These are phyloP conservation scores for Peltaster fructicola DNA, from an alignment of 2,329 filamentous ascomycete species.

Conservation along the genomic window DNA sequence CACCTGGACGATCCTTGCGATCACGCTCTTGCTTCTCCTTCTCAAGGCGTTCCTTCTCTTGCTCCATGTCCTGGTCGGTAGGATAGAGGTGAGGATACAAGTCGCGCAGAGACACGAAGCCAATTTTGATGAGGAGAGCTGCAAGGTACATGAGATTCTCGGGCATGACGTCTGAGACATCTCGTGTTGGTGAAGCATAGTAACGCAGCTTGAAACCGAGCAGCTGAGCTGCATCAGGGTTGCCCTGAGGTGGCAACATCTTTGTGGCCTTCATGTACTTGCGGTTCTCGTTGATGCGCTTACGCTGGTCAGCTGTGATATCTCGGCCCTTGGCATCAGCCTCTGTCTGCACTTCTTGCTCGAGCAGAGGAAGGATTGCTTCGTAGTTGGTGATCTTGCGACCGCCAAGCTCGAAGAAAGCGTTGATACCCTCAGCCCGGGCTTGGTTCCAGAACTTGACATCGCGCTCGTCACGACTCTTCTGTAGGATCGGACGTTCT, in stretches of 20 bases:
- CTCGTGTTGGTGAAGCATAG: conserved; percentile 66
- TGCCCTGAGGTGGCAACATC: conserved; percentile 69
- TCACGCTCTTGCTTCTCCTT: conserved; percentile 69
- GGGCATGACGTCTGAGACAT: conserved; percentile 59
- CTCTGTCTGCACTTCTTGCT: conserved; percentile 14
- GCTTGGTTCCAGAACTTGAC: conserved; percentile 63
- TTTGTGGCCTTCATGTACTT: conserved; percentile 69
- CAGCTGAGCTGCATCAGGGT: conserved; percentile 80
- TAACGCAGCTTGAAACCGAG: conserved; percentile 95
- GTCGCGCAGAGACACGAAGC: conserved; percentile 83
- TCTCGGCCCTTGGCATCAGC: conserved; percentile 21
- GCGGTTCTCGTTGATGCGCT: conserved; percentile 39
- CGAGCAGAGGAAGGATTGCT: conserved; percentile 15
- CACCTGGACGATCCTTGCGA: conserved; percentile 48
- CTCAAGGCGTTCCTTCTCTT: conserved; percentile 48
- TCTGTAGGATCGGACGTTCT: conserved; percentile 42
- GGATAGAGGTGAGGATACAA: conserved; percentile 87
- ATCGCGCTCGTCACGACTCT: conserved; percentile 49
- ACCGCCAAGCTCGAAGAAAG: conserved; percentile 78
- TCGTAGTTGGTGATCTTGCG: conserved; percentile 46
- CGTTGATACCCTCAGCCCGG: conserved; percentile 56
- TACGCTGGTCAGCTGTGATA: conserved; percentile 19
- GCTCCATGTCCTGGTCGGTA: conserved; percentile 64
- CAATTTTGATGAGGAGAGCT: conserved; percentile 86
- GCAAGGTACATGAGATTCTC: conserved; percentile 87